A percentile compares a stretch with the other conserved stretches of the same genome.
These are phyloP conservation scores for Emmonsiellopsis sp. DNA, from an alignment of 2,329 filamentous ascomycete species.

Conservation along the genomic window DNA sequence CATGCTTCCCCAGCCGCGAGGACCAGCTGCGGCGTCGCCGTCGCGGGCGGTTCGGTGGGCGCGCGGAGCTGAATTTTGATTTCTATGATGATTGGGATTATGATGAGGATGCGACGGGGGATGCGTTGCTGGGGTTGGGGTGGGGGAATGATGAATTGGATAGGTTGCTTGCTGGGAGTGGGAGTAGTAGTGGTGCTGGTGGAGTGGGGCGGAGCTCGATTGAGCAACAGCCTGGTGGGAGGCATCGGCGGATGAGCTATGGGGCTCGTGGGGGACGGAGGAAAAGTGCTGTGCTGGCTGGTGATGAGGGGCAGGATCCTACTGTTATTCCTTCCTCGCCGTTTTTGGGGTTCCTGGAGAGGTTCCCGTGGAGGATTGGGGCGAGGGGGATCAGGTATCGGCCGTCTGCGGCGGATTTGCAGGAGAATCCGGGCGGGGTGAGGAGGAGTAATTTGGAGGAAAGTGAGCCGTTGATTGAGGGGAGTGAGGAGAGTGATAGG, in stretches of 20 bases:
- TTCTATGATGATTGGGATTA: constrained; percentile 97
- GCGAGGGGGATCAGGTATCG: constrained; percentile 73
- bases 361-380: constrained; percentile 76
- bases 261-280: constrained; percentile 54
- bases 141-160: constrained; percentile 86
- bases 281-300: constrained; percentile 46
- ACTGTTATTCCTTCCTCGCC: constrained; percentile 85
- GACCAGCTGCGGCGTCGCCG: constrained; percentile 65
- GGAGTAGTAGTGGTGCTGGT: constrained; percentile 16
- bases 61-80: constrained; percentile 81
- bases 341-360: constrained; percentile 73
- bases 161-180: constrained; percentile 64
- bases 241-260: constrained; percentile 83
- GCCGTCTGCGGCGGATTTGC: constrained; percentile 80
- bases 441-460: constrained; percentile 41
- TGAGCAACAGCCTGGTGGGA: constrained; percentile 50
- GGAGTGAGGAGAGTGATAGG: constrained; percentile 41
- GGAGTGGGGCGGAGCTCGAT: constrained; percentile 27
- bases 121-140: constrained; percentile 58
- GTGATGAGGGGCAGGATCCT: constrained; percentile 55
- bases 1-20: constrained; percentile 61
- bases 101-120: constrained; percentile 41
- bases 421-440: constrained; percentile 66
- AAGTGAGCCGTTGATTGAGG: constrained; percentile 61
- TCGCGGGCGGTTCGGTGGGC: constrained; percentile 45